Conservation (phyloP, 495 filamentous ascomycete genomes). For the Aspergillus asperescens region DNA sequence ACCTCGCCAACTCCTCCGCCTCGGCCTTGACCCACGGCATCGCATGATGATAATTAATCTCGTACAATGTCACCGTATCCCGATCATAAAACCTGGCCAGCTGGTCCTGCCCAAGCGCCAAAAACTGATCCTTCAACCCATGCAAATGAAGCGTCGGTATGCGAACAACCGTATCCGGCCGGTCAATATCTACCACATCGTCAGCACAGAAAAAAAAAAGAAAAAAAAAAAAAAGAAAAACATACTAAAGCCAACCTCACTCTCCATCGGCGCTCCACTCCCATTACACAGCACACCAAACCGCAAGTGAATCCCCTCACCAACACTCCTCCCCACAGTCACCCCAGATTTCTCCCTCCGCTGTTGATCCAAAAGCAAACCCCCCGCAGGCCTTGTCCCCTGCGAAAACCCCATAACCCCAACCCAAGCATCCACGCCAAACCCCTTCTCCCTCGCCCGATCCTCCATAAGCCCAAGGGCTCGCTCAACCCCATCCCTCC, state of each 20-base stretch:
- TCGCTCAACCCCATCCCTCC: constrained; percentile 20
- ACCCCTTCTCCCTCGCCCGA: constrained; percentile 25
- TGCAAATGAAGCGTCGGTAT: constrained; percentile 62
- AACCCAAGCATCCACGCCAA: constrained; percentile 51
- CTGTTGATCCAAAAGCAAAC: constrained; percentile 46
- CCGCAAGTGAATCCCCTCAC: background rate
- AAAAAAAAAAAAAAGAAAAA: background rate
- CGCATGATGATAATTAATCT: constrained; percentile 30
- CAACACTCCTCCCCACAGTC: background rate
- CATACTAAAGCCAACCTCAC: constrained; percentile 17
- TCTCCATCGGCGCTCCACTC: constrained; percentile 20
- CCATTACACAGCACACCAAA: constrained; percentile 39
- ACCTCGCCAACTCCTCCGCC: constrained; percentile 9
- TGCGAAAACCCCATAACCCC: constrained; percentile 50
- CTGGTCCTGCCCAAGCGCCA: constrained; percentile 49
- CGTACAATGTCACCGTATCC: constrained; percentile 40
- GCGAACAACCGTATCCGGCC: constrained; percentile 1
- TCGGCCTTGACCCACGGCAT: constrained; percentile 20
- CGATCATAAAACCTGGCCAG: constrained; percentile 45
- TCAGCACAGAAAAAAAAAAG: background rate
- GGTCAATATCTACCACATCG: background rate
- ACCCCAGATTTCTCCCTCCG: constrained; percentile 27
- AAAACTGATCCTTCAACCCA: constrained; percentile 50
- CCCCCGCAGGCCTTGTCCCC: constrained; percentile 55
- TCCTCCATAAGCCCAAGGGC: constrained; percentile 25